These are phyloP conservation scores for Yarrowia sp. DNA, from an alignment of 805 yeast species.

Conservation along the genomic window DNA sequence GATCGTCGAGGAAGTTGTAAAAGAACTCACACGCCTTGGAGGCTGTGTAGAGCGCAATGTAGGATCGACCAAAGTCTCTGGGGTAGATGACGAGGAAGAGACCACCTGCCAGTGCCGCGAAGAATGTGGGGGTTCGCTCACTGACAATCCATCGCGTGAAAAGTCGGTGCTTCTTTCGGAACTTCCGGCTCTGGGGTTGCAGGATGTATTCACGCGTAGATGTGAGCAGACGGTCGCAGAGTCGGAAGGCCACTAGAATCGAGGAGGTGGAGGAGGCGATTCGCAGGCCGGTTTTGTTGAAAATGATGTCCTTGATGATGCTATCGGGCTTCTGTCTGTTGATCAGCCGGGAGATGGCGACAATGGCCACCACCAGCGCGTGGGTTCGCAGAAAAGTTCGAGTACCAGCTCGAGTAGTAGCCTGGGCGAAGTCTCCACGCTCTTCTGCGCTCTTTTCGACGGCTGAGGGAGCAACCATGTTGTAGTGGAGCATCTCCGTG, in stretches of 20 bases:
- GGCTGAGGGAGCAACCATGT: slow-evolving; percentile 20
- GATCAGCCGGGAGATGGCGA: slow-evolving; percentile 12
- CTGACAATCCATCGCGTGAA: slow-evolving; percentile 23
- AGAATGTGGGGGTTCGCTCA: slow-evolving; percentile 26
- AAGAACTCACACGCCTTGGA: slow-evolving; percentile 39
- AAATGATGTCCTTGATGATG: background rate
- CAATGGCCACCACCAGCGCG: slow-evolving; percentile 29
- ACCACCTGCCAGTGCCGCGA: slow-evolving; percentile 35
- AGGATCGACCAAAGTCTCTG: slow-evolving; percentile 30
- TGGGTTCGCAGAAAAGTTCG: slow-evolving; percentile 30
- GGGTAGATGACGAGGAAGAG: slow-evolving; percentile 34
- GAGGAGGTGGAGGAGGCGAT: slow-evolving; percentile 3
- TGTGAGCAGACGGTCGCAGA: slow-evolving; percentile 3
- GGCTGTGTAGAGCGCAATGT: slow-evolving; percentile 37
- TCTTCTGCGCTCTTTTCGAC: slow-evolving; percentile 23
- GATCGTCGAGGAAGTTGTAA: slow-evolving; percentile 39
- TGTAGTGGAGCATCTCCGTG: slow-evolving; percentile 20
- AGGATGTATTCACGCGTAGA: slow-evolving; percentile 5
- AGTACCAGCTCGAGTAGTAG: slow-evolving; percentile 23
- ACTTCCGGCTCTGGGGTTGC: slow-evolving; percentile 25
- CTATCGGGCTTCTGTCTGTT: slow-evolving; percentile 20
- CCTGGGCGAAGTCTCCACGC: slow-evolving; percentile 28
- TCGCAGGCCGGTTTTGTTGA: slow-evolving; percentile 20
- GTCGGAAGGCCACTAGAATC: slow-evolving; percentile 13
- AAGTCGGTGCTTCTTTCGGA: slow-evolving; percentile 19